Evolutionary conservation across 129 eudicot species (phyloP).

Genomic region (Calendula officinalis): DNA sequence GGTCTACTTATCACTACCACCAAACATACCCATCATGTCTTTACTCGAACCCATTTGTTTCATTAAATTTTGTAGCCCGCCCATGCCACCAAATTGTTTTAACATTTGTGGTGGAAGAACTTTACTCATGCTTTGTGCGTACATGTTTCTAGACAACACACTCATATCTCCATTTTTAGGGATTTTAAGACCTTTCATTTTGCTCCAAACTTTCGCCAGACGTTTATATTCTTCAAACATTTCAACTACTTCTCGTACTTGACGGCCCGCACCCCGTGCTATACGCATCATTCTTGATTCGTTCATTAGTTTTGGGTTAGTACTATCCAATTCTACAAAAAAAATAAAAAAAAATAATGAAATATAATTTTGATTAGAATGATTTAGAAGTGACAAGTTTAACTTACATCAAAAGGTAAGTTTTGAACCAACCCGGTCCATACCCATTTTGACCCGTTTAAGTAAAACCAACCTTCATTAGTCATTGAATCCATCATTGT

Average conservation of each 20-base stretch:
- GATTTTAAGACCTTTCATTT: conserved; percentile 93
- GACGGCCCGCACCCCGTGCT: conserved; percentile 90
- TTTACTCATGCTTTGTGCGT: conserved; percentile 88
- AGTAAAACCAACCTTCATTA: conserved; percentile 60
- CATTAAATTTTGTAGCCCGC: conserved; percentile 84
- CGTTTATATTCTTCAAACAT: conserved; percentile 93
- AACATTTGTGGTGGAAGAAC: conserved; percentile 88
- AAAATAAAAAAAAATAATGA: neutral
- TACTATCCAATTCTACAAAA: conserved; percentile 80
- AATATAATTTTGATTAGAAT: neutral
- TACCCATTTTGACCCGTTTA: neutral
- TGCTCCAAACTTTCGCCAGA: conserved; percentile 78
- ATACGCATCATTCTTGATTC: conserved; percentile 84
- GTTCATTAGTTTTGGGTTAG: conserved; percentile 73
- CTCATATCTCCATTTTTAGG: conserved; percentile 92
- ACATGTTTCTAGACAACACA: conserved; percentile 68
- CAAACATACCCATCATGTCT: conserved; percentile 96
- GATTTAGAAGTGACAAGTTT: neutral
- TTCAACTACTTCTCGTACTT: conserved; percentile 63
- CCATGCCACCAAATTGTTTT: conserved; percentile 93
- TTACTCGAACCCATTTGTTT: conserved; percentile 81
- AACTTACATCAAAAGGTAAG: neutral
- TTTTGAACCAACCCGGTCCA: neutral
- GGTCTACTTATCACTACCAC: conserved; percentile 70
- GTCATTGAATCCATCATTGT: conserved; percentile 99